Evolutionary conservation across 169 alveolate genomes (phyloP).

Genomic region (Eimeria acervulina): DNA sequence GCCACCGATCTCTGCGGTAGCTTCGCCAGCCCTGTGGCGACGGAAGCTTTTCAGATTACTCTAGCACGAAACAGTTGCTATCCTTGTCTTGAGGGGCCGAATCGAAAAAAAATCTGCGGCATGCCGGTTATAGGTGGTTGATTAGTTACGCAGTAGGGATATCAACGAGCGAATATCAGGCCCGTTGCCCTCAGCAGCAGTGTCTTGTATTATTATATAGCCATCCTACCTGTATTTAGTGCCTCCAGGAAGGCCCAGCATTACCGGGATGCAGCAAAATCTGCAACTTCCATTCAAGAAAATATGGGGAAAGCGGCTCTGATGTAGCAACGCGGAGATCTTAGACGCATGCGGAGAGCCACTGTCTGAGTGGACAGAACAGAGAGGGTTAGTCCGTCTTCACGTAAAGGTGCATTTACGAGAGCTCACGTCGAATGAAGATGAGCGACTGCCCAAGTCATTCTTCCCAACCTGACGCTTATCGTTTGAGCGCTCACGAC

Average conservation of each 20-base stretch:
- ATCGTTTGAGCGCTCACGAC: not conserved
- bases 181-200: not conserved
- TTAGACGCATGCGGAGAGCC: not conserved
- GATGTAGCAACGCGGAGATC: not conserved
- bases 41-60: not conserved
- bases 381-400: not conserved
- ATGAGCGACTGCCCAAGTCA: constrained; percentile 15
- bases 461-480: not conserved
- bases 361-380: not conserved
- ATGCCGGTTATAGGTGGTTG: not conserved
- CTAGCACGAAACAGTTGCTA: not conserved
- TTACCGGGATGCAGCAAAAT: not conserved
- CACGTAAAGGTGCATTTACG: not conserved
- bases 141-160: not conserved
- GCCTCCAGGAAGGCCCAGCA: constrained; percentile 2
- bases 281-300: not conserved
- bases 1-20: not conserved
- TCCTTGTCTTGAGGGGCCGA: not conserved
- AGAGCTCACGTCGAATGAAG: not conserved
- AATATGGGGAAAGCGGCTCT: not conserved
- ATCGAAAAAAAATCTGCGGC: not conserved
- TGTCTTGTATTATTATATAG: not conserved
- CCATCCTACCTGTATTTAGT: not conserved
- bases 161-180: not conserved
- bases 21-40: not conserved